Conservation (phyloP, 495 filamentous ascomycete species). For the Aspergillus cristatus region DNA sequence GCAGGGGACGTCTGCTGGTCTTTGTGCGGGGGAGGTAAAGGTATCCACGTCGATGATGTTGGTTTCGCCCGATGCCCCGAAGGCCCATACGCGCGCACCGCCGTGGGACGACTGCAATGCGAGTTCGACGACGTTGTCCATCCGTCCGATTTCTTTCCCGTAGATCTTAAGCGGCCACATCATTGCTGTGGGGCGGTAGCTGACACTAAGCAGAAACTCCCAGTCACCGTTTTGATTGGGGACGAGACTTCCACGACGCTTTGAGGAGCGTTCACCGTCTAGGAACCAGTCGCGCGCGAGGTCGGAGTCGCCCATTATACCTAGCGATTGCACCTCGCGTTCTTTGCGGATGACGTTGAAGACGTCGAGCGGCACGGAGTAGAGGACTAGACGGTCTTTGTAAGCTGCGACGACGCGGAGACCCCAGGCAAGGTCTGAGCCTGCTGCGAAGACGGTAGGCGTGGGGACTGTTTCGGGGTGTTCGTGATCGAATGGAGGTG, state of each 20-base stretch:
- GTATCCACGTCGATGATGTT: slow-evolving; percentile 32
- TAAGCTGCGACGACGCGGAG: slow-evolving; percentile 55
- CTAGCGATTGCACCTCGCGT: slow-evolving; percentile 24
- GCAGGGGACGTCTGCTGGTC: slow-evolving; percentile 12
- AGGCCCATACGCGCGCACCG: slow-evolving; percentile 33
- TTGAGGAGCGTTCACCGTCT: slow-evolving; percentile 19
- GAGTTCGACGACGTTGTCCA: slow-evolving; percentile 28
- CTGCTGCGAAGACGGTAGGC: slow-evolving; percentile 47
- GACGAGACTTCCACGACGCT: slow-evolving; percentile 22
- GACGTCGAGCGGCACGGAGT: slow-evolving; percentile 54
- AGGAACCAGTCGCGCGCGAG: slow-evolving; percentile 26
- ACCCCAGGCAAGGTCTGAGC: slow-evolving; percentile 52
- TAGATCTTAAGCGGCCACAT: slow-evolving; percentile 37
- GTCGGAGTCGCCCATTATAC: slow-evolving; percentile 29
- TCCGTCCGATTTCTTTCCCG: slow-evolving; percentile 32
- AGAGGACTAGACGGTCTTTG: slow-evolving; percentile 46
- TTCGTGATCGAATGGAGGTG: slow-evolving; percentile 26
- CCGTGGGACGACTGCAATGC: slow-evolving; percentile 27
- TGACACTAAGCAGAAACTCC: slow-evolving; percentile 30
- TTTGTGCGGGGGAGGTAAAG: slow-evolving; percentile 9
- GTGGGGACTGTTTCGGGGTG: slow-evolving; percentile 20
- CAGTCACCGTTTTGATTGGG: slow-evolving; percentile 32
- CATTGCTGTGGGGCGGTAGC: slow-evolving; percentile 26
- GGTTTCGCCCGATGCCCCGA: slow-evolving; percentile 22
- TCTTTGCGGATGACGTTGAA: slow-evolving; percentile 38